Base-by-base conservation (phyloP, 202 grass and related monocot genomes). In the Zizania palustris region DNA sequence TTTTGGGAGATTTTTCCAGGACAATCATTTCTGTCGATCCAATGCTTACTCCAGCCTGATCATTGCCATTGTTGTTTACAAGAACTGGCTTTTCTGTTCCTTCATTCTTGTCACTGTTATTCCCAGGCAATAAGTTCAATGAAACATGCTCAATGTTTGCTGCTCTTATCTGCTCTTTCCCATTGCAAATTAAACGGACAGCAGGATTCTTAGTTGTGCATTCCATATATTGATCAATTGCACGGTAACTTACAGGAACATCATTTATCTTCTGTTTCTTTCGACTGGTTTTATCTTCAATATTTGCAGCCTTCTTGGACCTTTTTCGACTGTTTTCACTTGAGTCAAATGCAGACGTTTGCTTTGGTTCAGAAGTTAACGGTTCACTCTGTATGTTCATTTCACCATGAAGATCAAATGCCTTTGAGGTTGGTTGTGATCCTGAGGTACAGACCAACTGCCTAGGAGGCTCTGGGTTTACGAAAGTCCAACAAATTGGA, bases 401-500 rank as follows among this genome's bases (percentile, higher is more conserved):
- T 69, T 72, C 51, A 48, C 43, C 71, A 67, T 37, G 42, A 58
- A 45, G 21, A 50, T 71, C 73, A 21, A 37, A 62, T 28, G 70
- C 1, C 35, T 78, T 82, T 42, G 36, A 70, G 63, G 60, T 86
- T 75, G 65, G 63, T 59, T 51, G 61, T 10, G 4, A 71, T 59
- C 39, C 65, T 65, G 75, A 11, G 4, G 59, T 39, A 75, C 62
- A 60, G 6, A 80, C 36, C 59, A 71, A 71, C 28, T 77, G 69
- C 13, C 56, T 53, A 64, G 63, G 53, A 60, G 77, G 44, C 62
- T 82, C 81, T 58, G 72, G 63, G 60, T 90, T 83, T 22, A 55
- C 34, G 40, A 88, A 77, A 5, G 72, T 79, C 79, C 77, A 88
- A 36, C 83, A 76, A 76, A 90, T 65, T 20, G 88, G 88, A 89